These are phyloP conservation scores for Globisporangium carolinianum DNA, from an alignment of 352 stramenopile species.

Conservation along the genomic window DNA sequence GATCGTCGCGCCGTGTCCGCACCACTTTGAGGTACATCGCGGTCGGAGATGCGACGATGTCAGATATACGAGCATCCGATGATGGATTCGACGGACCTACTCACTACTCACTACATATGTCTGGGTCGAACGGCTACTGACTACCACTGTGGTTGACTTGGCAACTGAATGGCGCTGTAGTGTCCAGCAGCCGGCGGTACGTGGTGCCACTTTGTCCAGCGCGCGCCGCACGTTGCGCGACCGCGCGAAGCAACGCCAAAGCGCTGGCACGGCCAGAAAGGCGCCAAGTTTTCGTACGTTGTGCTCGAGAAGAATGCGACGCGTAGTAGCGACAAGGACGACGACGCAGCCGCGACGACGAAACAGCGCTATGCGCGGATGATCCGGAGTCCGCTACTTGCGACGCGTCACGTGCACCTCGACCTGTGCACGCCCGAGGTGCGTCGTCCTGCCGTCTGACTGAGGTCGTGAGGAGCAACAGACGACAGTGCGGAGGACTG, in stretches of 20 bases:
- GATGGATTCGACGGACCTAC: not conserved
- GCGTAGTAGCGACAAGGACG: not conserved
- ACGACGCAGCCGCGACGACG: constrained; percentile 12
- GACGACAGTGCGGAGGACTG: too few species aligned
- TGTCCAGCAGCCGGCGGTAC: constrained; percentile 62
- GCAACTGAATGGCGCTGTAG: constrained; percentile 12
- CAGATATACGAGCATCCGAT: too few species aligned
- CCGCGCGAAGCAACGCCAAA: constrained; percentile 68
- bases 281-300: constrained; percentile 84
- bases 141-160: not conserved
- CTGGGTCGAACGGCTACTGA: not conserved
- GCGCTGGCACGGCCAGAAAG: constrained; percentile 80
- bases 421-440: constrained; percentile 77
- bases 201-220: constrained; percentile 86
- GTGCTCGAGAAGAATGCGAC: constrained; percentile 63
- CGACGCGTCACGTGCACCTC: constrained; percentile 74
- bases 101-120: too few species aligned
- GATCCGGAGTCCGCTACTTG: constrained; percentile 57
- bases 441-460: constrained; percentile 4
- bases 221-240: constrained; percentile 61
- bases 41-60: not conserved
- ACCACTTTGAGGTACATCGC: constrained; percentile 49
- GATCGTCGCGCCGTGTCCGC: constrained; percentile 71
- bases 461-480: too few species aligned
- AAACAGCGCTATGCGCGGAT: constrained; percentile 41